A percentile compares a stretch with the other conserved stretches of the same genome.
Conservation (phyloP, 2,329 filamentous ascomycete species). For the Aspergillus fumigatus region DNA sequence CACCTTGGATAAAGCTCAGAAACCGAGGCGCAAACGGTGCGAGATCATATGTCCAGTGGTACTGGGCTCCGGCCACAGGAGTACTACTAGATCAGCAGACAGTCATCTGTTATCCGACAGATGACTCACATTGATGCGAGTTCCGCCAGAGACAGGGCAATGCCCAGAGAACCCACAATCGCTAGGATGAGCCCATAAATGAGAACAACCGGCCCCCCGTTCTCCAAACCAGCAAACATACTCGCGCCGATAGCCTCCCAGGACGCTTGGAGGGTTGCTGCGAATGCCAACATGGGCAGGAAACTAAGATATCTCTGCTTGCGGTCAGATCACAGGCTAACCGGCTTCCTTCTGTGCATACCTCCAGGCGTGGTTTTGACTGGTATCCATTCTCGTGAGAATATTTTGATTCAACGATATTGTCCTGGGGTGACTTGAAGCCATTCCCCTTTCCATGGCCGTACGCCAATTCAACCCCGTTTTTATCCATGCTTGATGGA, state of each 20-base stretch:
- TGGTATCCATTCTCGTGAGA: not conserved
- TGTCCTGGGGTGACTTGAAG: not conserved
- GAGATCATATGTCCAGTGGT: slow-evolving; percentile 34
- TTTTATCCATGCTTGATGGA: not conserved
- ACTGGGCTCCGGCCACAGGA: slow-evolving; percentile 28
- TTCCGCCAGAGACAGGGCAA: slow-evolving; percentile 29
- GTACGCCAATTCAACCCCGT: not conserved
- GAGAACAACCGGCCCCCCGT: slow-evolving; percentile 24
- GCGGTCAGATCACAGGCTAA: not conserved
- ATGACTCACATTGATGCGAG: slow-evolving; percentile 27
- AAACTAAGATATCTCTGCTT: slow-evolving; percentile 20
- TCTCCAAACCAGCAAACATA: slow-evolving; percentile 12
- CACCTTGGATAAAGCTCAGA: slow-evolving; percentile 22
- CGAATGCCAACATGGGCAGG: slow-evolving; percentile 30
- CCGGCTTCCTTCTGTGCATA: not conserved
- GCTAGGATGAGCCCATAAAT: slow-evolving; percentile 25
- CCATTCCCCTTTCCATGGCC: not conserved
- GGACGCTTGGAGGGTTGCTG: slow-evolving; percentile 29
- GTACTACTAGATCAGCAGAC: slow-evolving; percentile 10
- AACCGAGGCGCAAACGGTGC: slow-evolving; percentile 19
- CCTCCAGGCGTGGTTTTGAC: slow-evolving; percentile 2
- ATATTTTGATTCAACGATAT: not conserved
- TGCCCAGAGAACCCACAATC: slow-evolving; percentile 26
- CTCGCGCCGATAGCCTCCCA: slow-evolving; percentile 25
- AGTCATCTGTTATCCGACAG: not conserved